Percentiles rank a stretch among this genome's conserved stretches.
Conservation (phyloP, 1,284 basidiomycete genomes). For the Vanrija humicola region DNA sequence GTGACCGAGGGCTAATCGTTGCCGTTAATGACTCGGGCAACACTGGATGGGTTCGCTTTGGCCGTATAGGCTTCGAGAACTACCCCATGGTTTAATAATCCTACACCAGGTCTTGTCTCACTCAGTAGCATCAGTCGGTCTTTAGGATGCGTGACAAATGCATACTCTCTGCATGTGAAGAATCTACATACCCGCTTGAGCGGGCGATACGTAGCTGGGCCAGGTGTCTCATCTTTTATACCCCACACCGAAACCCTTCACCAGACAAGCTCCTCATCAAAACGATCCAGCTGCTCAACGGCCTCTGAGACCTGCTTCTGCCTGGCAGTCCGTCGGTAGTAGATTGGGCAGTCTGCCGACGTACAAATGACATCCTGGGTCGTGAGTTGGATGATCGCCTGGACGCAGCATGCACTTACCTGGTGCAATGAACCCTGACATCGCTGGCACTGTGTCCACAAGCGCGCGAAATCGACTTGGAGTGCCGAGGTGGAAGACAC, state of each 20-base stretch:
- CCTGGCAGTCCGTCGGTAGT: conserved; percentile 93
- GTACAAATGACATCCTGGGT: conserved; percentile 87
- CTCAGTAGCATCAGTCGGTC: too few relatives aligned
- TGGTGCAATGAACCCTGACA: conserved; percentile 95
- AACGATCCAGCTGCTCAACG: conserved; percentile 70
- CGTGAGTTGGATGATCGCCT: neutral
- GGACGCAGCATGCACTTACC: conserved; percentile 50
- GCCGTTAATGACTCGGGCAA: conserved; percentile 87
- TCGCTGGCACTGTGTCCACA: conserved; percentile 96
- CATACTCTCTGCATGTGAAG: neutral
- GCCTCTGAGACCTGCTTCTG: conserved; percentile 92
- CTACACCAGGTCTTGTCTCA: too few relatives aligned
- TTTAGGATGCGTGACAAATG: neutral
- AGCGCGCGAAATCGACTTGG: conserved; percentile 82
- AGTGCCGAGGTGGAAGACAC: conserved; percentile 64
- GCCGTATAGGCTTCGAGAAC: conserved; percentile 77
- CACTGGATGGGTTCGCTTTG: conserved; percentile 83
- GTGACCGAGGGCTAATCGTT: conserved; percentile 77
- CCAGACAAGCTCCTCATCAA: conserved; percentile 56
- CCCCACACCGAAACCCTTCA: conserved; percentile 8
- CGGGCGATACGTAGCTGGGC: neutral
- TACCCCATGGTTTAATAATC: conserved; percentile 59
- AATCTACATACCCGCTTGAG: conserved; percentile 1
- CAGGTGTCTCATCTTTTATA: neutral
- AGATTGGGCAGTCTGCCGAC: conserved; percentile 96